Evolutionary conservation across 2,329 filamentous ascomycete species (phyloP).

Genomic region (Meredithiella fracta): DNA sequence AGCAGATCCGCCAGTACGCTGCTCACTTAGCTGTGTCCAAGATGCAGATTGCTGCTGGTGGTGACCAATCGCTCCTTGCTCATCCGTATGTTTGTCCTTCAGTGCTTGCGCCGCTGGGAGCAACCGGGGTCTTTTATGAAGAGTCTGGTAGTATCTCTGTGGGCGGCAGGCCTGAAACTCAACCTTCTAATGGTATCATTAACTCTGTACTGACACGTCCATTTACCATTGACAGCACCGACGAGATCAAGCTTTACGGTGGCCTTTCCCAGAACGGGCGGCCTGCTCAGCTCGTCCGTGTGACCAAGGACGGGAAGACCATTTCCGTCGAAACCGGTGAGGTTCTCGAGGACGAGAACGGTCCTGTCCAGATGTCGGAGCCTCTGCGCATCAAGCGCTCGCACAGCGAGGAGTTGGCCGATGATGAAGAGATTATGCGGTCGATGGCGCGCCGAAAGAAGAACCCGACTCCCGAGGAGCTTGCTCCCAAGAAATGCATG

Average conservation of each 20-base stretch:
- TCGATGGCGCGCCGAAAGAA: constrained; percentile 96
- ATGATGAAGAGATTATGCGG: constrained; percentile 68
- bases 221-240: constrained; percentile 24
- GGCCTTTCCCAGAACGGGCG: constrained; percentile 69
- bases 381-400: constrained; percentile 46
- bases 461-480: constrained; percentile 71
- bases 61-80: constrained; percentile 38
- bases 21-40: constrained; percentile 63
- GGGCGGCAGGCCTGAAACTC: neutral
- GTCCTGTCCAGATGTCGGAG: constrained; percentile 25
- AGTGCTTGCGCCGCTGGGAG: constrained; percentile 3
- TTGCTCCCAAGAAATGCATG: constrained; percentile 61
- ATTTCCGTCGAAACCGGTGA: constrained; percentile 61
- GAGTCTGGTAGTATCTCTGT: too few relatives aligned
- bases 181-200: neutral
- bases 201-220: constrained; percentile 18
- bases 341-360: constrained; percentile 35
- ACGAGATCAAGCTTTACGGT: constrained; percentile 65
- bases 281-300: constrained; percentile 67
- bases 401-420: constrained; percentile 51
- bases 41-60: constrained; percentile 34
- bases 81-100: constrained; percentile 22
- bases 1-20: constrained; percentile 83
- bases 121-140: too few relatives aligned
- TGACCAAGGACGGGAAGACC: constrained; percentile 63